Conservation (phyloP, 257 asterid genomes). For the Solanum peruvianum region DNA sequence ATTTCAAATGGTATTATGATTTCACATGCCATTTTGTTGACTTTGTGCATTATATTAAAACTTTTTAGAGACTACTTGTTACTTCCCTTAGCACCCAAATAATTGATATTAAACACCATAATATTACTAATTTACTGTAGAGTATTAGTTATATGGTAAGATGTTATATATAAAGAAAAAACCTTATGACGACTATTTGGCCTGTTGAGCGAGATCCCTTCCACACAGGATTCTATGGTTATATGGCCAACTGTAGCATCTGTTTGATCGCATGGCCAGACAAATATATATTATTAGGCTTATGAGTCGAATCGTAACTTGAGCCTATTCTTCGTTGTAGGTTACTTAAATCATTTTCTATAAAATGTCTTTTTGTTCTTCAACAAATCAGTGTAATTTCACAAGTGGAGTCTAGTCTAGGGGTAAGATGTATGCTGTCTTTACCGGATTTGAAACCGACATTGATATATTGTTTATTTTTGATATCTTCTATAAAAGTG, state of each 20-base stretch:
- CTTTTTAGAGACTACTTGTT: conserved; percentile 6
- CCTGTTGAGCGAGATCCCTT: background rate
- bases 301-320: background rate
- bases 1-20: conserved; percentile 22
- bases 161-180: background rate
- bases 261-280: background rate
- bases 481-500: background rate
- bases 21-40: conserved; percentile 20
- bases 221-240: background rate
- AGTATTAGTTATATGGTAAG: background rate
- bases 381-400: too few species aligned
- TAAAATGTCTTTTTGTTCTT: too few species aligned
- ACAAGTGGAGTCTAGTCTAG: too few species aligned
- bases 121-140: background rate
- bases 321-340: accelerated
- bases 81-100: background rate
- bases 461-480: background rate
- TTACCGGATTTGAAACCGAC: too few species aligned
- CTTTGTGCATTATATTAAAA: conserved; percentile 2
- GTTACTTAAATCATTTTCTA: background rate
- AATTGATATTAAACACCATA: background rate
- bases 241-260: background rate
- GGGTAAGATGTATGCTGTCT: background rate
- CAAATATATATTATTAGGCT: background rate
- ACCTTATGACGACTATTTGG: background rate